These are phyloP conservation scores for Neoboletus magnificus DNA, from an alignment of 768 basidiomycete genomes.

Conservation along the genomic window DNA sequence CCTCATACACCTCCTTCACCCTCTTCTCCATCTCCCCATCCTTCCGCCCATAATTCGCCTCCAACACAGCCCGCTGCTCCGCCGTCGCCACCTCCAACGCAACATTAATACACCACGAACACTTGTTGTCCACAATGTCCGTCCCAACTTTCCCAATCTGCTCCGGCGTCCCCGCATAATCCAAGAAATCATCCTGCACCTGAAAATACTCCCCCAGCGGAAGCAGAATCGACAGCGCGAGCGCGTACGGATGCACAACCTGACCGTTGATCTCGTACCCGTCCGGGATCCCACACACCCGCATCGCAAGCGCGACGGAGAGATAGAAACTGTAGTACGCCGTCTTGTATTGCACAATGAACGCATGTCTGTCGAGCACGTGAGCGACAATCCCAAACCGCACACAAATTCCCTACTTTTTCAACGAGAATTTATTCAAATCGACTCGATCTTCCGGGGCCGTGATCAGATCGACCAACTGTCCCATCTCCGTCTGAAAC, in stretches of 20 bases:
- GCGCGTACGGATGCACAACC: conserved; percentile 58
- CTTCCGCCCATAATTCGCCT: conserved; percentile 66
- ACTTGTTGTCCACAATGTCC: conserved; percentile 98
- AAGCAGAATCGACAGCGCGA: conserved; percentile 78
- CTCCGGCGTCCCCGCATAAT: conserved; percentile 87
- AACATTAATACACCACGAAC: conserved; percentile 92
- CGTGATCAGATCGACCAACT: conserved; percentile 93
- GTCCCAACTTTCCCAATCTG: conserved; percentile 96
- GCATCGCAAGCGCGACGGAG: conserved; percentile 92
- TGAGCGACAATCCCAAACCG: too few relatives aligned
- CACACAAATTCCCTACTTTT: conserved; percentile 45
- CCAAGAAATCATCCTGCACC: conserved; percentile 95
- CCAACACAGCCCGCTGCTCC: conserved; percentile 57
- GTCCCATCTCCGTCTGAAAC: conserved; percentile 94
- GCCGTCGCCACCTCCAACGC: conserved; percentile 61
- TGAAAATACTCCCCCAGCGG: conserved; percentile 99
- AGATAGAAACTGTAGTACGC: conserved; percentile 99
- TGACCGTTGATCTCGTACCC: conserved; percentile 40
- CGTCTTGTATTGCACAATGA: conserved; percentile 97
- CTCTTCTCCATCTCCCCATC: conserved; percentile 45
- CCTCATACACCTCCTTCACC: conserved; percentile 72
- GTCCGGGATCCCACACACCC: conserved; percentile 62
- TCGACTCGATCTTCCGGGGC: conserved; percentile 91
- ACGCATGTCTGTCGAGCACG: conserved; percentile 83
- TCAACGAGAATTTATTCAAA: conserved; percentile 80